phyloP scores from a whole-genome alignment of 176 grass and related monocot genomes.

The Pontederia crassipes region DNA sequence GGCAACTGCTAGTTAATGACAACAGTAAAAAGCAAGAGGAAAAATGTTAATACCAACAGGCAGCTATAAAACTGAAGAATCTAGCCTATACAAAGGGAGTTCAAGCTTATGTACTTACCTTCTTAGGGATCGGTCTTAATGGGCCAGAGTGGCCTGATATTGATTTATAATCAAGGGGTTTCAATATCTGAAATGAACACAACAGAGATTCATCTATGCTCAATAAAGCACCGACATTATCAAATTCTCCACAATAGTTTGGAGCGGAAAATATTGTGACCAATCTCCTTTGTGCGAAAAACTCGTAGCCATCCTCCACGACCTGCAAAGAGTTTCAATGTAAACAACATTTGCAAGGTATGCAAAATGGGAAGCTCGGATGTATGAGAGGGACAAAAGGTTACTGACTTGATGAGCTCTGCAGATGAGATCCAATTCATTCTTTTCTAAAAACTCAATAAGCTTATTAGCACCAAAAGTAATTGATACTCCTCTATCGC shows the following conservation, averaged over 20 bases:
- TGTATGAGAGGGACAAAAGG: not conserved
- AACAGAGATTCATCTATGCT: constrained; percentile 2
- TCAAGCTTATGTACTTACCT: not conserved
- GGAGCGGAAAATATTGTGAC: constrained; percentile 11
- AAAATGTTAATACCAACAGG: not conserved
- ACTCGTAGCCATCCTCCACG: constrained; percentile 9
- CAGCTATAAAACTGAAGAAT: not conserved
- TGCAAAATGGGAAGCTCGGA: not conserved
- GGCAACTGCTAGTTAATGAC: not conserved
- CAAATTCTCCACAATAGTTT: constrained; percentile 7
- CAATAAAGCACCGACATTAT: constrained; percentile 10
- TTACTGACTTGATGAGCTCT: constrained; percentile 7
- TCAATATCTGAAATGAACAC: constrained; percentile 15
- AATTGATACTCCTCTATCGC: not conserved
- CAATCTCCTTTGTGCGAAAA: constrained; percentile 5
- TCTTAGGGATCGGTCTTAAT: not conserved
- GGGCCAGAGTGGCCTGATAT: not conserved
- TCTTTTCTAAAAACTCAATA: constrained; percentile 8
- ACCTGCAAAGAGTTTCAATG: not conserved
- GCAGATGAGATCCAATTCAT: constrained; percentile 7
- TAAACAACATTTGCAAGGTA: not conserved
- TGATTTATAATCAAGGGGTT: not conserved
- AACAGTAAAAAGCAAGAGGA: not conserved
- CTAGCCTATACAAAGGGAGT: not conserved
- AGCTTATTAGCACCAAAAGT: constrained; percentile 8